Conservation (phyloP, 805 yeast species). For the Suhomyces prunicola region DNA sequence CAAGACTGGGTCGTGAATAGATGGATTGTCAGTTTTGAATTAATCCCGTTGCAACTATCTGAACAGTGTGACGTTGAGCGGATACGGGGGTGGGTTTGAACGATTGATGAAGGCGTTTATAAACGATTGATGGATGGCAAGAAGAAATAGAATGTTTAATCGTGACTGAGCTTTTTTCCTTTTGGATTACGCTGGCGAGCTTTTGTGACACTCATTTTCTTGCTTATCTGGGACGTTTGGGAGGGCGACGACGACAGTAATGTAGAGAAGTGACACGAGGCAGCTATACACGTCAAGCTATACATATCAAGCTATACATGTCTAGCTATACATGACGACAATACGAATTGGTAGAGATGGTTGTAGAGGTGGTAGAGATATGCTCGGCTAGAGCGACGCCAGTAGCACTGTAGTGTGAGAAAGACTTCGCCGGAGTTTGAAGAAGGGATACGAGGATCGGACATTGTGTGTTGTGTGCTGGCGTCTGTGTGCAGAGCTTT, state of each 20-base stretch:
- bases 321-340: neutral
- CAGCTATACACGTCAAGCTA: no score
- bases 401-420: neutral
- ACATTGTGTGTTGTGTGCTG: neutral
- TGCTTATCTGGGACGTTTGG: constrained; percentile 1
- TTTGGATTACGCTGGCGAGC: neutral
- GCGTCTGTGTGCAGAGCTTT: neutral
- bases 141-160: neutral
- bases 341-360: neutral
- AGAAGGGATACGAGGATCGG: neutral
- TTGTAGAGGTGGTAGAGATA: neutral
- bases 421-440: neutral
- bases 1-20: neutral
- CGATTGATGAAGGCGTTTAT: neutral
- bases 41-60: neutral
- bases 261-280: no score
- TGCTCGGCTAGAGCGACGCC: neutral
- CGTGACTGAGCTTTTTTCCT: neutral
- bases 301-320: neutral
- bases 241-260: neutral
- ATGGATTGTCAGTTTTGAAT: neutral
- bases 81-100: neutral
- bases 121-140: neutral
- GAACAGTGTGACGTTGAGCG: neutral
- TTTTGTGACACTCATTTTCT: neutral